phyloP scores from a whole-genome alignment of 2,329 filamentous ascomycete species.

The Neoascochyta sp. region DNA sequence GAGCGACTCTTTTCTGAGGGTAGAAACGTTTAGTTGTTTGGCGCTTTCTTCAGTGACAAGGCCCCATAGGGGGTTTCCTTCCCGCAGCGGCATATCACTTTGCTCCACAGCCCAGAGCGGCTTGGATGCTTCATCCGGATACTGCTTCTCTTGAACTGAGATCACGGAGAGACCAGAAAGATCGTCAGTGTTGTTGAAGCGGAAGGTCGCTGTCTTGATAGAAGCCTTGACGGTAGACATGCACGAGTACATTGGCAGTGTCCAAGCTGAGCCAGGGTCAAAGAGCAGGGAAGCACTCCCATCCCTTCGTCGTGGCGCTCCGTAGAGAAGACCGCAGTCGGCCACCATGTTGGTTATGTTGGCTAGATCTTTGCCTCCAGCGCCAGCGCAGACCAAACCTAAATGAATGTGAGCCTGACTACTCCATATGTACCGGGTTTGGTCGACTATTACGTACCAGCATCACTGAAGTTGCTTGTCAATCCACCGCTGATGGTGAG shows the following conservation, averaged over 20 bases:
- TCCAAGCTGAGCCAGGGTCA: constrained; percentile 44
- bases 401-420: not conserved
- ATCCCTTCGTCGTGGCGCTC: constrained; percentile 39
- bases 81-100: constrained; percentile 14
- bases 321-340: constrained; percentile 42
- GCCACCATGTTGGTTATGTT: constrained; percentile 45
- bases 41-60: constrained; percentile 33
- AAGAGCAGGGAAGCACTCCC: constrained; percentile 35
- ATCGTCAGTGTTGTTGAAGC: constrained; percentile 39
- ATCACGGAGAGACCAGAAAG: constrained; percentile 37
- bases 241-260: constrained; percentile 45
- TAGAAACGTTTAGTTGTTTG: constrained; percentile 32
- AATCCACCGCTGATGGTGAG: constrained; percentile 1
- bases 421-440: not conserved
- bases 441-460: no score
- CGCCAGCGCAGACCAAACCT: constrained; percentile 30
- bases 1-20: constrained; percentile 26
- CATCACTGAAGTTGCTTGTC: not conserved
- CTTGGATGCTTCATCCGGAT: constrained; percentile 25
- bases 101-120: constrained; percentile 42
- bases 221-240: constrained; percentile 43
- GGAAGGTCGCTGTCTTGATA: constrained; percentile 47
- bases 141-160: constrained; percentile 38
- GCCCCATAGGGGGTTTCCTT: constrained; percentile 42
- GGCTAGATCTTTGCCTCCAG: constrained; percentile 27